phyloP scores from a whole-genome alignment of 352 stramenopile species.

The Aphanomyces stellatus region DNA sequence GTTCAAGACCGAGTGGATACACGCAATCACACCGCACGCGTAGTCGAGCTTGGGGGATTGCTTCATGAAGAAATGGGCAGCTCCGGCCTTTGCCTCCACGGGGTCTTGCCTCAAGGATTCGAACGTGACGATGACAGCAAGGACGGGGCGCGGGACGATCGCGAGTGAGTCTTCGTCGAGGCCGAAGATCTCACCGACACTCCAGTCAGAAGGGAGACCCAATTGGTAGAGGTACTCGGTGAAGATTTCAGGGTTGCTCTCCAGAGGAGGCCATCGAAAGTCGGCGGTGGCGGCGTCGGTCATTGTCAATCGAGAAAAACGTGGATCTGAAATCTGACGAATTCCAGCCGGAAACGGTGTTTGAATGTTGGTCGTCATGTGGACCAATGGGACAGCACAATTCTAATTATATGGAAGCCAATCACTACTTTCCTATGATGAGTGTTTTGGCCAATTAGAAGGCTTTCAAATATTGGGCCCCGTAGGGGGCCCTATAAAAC shows the following conservation, averaged over 20 bases:
- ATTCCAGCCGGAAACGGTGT: no score
- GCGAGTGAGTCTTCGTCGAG: slow-evolving; percentile 16
- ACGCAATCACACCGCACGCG: slow-evolving; percentile 19
- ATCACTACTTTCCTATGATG: no score
- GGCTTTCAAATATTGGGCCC: no score
- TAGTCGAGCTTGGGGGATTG: slow-evolving; percentile 18
- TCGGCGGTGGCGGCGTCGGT: no score
- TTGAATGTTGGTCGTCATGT: no score
- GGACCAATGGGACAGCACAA: no score
- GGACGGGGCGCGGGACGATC: slow-evolving; percentile 11
- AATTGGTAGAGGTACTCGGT: slow-evolving; percentile 13
- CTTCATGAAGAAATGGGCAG: slow-evolving; percentile 15
- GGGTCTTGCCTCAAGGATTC: slow-evolving; percentile 7
- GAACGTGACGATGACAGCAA: slow-evolving; percentile 18
- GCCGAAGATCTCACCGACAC: slow-evolving; percentile 17
- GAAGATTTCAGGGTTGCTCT: slow-evolving; percentile 20
- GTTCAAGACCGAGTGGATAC: slow-evolving; percentile 18
- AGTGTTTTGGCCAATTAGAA: no score
- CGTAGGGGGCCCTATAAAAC: no score
- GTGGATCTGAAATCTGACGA: no score
- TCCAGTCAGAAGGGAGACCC: slow-evolving; percentile 10
- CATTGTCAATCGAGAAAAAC: no score
- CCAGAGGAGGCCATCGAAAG: slow-evolving; percentile 17
- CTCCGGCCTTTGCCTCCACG: neutral
- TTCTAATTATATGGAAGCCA: no score